Evolutionary conservation across 1,139 yeast genomes (phyloP).

Genomic region (Sugiyamaella castrensis): DNA sequence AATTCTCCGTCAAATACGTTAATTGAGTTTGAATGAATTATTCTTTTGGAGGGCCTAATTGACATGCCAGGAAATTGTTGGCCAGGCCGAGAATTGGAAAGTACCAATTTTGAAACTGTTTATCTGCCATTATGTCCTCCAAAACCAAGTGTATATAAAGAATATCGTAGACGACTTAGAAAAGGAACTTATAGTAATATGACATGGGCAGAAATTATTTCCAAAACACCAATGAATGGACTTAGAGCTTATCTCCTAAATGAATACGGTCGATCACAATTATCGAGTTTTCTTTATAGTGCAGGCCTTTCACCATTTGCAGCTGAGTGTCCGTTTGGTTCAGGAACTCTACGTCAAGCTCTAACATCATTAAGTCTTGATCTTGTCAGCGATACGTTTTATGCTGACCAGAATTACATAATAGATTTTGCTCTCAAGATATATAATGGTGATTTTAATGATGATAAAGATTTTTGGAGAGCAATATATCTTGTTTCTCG

Average conservation of each 20-base stretch:
- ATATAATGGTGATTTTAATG: background rate
- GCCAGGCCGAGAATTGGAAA: conserved; percentile 1
- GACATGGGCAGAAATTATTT: conserved; percentile 5
- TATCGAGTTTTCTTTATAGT: conserved; percentile 4
- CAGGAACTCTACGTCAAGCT: conserved; percentile 1
- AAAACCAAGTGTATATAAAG: background rate
- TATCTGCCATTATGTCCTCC: background rate
- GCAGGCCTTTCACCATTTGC: conserved; percentile 2
- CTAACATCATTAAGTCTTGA: conserved; percentile 2
- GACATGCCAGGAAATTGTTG: background rate
- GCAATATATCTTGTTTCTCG: background rate
- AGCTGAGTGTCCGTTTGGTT: background rate
- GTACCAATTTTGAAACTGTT: background rate
- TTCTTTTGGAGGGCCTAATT: no score
- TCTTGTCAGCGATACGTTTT: background rate
- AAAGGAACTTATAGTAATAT: background rate
- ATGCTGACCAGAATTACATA: background rate
- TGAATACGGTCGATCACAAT: background rate
- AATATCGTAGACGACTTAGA: conserved; percentile 2
- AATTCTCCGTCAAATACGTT: no score
- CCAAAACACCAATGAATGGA: background rate
- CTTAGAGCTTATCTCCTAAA: background rate
- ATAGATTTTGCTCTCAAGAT: conserved; percentile 3
- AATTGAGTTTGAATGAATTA: no score
- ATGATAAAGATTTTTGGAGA: conserved; percentile 5